Evolutionary conservation across 345 rosid species (phyloP).

Genomic region (Gossypium thurberi): DNA sequence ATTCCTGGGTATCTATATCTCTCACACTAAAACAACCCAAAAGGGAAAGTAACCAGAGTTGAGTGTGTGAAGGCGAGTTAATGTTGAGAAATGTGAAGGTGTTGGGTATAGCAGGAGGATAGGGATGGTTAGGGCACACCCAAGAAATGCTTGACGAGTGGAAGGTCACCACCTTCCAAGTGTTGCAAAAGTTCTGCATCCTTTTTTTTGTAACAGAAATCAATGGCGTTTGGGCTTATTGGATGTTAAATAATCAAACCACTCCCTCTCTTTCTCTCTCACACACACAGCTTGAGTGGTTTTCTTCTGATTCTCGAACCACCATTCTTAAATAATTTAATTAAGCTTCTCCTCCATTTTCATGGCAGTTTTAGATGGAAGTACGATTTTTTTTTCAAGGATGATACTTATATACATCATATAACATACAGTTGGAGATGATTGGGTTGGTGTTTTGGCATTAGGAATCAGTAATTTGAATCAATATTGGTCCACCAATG

Average conservation of each 20-base stretch:
- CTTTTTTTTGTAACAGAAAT: conserved; percentile 33
- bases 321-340: background rate
- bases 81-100: conserved; percentile 15
- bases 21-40: background rate
- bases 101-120: conserved; percentile 6
- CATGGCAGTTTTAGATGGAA: background rate
- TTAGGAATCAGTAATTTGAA: background rate
- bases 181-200: conserved; percentile 78
- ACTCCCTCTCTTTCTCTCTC: background rate
- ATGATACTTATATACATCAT: too few relatives aligned
- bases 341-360: background rate
- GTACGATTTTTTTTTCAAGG: too few relatives aligned
- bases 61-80: conserved; percentile 16
- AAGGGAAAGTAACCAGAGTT: conserved; percentile 26
- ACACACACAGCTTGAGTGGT: background rate
- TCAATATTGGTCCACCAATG: background rate
- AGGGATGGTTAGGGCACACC: conserved; percentile 35
- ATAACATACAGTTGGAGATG: background rate
- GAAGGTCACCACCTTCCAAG: conserved; percentile 49
- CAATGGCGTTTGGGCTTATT: conserved; percentile 49
- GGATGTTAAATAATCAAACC: conserved; percentile 3
- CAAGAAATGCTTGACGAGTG: conserved; percentile 68
- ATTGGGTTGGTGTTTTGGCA: background rate
- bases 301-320: too few relatives aligned
- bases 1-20: conserved; percentile 20